Evolutionary conservation across 75 land plant genomes (phyloP), one percentile per base, ranked within the genome.

Genomic region (Pseudotsuga menziesii): DNA sequence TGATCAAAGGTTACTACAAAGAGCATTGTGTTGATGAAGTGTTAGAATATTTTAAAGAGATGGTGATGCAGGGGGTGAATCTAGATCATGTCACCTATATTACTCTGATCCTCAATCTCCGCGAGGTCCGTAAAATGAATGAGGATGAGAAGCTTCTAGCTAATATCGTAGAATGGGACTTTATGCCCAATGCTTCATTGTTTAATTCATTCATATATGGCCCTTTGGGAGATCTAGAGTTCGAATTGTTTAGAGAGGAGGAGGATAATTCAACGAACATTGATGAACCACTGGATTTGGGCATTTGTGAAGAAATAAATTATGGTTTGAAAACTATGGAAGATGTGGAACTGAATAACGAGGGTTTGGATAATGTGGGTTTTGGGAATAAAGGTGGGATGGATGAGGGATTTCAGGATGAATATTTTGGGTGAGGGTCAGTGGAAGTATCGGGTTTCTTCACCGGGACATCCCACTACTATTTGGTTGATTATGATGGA

Each of bases 401-500:
- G 32, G 32, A 29, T 29, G 16, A 1, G 35, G 32, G 13, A 4
- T 64, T 64, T 64, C 17, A 39, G 41, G 39, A 64, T 29, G 36
- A 76, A 27, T 70, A 78, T 23, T 80, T 73, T 57, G 7, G 66
- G 41, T 39, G 83, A 82, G 29, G 81, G 58, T 5, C 78, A 81
- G 83, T 82, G 76, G 81, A 78, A 73, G 56, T 29, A 72, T 25
- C 75, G 55, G n/a, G n/a, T n/a, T n/a, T n/a, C n/a, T 27, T 29
- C 59, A 22, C 35, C 54, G 4, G 73, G 83, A 32, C 74, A 80
- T 35, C 84, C 85, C 54, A 83, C 57, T 80, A 81, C 85, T 48
- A 56, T 81, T 23, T 83, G 83, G 79, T 83, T 83, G 32, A 57
- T 83, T 76, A 72, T 79, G 5, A 48, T 83, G 63, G 83, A 76